Conservation (phyloP, 2,329 filamentous ascomycete genomes). For the Fusarium austroafricanum region DNA sequence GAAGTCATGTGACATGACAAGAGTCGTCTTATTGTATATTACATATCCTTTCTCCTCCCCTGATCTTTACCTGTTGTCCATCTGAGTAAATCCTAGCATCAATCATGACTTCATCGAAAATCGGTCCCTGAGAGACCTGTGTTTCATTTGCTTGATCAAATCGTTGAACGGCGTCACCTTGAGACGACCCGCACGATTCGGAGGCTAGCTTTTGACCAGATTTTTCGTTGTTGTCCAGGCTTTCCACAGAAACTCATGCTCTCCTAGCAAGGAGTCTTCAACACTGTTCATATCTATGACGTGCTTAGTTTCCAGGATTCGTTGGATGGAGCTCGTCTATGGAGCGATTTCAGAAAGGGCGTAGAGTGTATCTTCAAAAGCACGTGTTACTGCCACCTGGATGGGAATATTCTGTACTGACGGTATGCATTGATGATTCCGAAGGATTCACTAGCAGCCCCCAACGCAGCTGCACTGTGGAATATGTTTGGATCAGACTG, state of each 20-base stretch:
- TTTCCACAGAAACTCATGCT: not conserved
- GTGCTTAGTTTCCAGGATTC: not conserved
- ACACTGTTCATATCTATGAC: not conserved
- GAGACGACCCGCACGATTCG: no score
- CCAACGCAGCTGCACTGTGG: not conserved
- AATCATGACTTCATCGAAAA: no score
- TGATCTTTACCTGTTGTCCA: no score
- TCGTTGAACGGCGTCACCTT: no score
- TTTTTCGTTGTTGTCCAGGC: not conserved
- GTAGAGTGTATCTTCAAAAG: no score
- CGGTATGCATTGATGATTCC: not conserved
- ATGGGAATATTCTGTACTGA: not conserved
- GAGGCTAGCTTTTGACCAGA: not conserved
- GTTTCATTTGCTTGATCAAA: not conserved
- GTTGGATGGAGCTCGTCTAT: not conserved
- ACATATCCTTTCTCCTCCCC: no score
- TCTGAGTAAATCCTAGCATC: not conserved
- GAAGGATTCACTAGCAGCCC: no score
- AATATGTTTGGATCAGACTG: not conserved
- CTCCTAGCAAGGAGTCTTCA: no score
- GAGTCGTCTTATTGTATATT: no score
- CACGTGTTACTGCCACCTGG: not conserved
- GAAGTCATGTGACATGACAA: conserved; percentile 14
- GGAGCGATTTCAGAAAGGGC: not conserved
- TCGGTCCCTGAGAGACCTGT: no score